Conservation (phyloP, 1,284 basidiomycete species). For the Mrakiaceae sp. region DNA sequence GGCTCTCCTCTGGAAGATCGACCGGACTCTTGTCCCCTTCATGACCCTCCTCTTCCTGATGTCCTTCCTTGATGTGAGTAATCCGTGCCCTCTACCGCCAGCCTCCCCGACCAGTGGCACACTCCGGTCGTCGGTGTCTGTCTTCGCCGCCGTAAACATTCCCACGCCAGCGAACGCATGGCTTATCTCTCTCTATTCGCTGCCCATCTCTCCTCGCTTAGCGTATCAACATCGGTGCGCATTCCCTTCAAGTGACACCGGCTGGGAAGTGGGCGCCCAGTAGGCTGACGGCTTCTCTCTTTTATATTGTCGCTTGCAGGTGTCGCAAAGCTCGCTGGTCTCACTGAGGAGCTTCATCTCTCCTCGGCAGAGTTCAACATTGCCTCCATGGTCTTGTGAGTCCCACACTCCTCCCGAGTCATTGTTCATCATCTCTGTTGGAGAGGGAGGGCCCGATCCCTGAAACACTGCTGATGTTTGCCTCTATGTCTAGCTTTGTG, state of each 20-base stretch:
- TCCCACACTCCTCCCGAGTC: background rate
- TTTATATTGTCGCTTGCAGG: background rate
- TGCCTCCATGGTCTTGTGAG: constrained; percentile 25
- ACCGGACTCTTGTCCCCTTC: constrained; percentile 18
- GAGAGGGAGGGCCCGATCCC: constrained; percentile 4
- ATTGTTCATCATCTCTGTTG: constrained; percentile 5
- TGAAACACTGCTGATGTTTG: background rate
- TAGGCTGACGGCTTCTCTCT: background rate
- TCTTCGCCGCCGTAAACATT: too few relatives aligned
- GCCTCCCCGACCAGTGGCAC: too few relatives aligned
- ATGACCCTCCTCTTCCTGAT: constrained; percentile 25
- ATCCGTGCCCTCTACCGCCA: background rate
- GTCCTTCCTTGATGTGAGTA: constrained; percentile 2
- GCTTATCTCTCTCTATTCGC: background rate
- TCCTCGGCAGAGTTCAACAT: constrained; percentile 32
- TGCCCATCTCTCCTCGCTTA: constrained; percentile 37
- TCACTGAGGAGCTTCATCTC: constrained; percentile 33
- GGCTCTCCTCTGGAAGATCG: constrained; percentile 32
- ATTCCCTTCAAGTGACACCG: too few relatives aligned
- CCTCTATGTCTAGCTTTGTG: constrained; percentile 17
- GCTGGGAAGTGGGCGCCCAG: constrained; percentile 28
- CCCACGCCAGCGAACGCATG: background rate
- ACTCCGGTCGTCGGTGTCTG: too few relatives aligned
- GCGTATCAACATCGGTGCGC: constrained; percentile 35
- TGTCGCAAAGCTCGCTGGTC: constrained; percentile 23